These are phyloP conservation scores for Hibiscus tridactylites DNA, from an alignment of 345 rosid species.

Conservation along the genomic window DNA sequence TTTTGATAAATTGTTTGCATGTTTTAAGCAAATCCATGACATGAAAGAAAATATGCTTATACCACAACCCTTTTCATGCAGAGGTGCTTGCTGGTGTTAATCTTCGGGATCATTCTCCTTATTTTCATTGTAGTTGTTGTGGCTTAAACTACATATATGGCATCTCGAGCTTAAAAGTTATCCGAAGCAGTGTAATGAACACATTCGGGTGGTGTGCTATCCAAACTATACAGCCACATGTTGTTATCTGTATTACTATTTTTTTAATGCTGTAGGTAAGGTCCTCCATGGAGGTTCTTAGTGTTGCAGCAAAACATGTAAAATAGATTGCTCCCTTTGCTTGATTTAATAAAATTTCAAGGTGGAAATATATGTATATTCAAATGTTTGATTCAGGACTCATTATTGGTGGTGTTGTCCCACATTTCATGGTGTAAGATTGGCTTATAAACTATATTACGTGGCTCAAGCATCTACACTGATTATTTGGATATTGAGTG, in stretches of 20 bases:
- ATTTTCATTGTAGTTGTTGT: constrained; percentile 50
- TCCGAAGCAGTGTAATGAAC: not conserved
- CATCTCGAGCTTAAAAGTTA: not conserved
- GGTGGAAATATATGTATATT: not conserved
- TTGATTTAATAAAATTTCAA: not conserved
- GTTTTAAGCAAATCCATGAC: not conserved
- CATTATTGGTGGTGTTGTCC: no score
- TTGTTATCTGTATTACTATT: not conserved
- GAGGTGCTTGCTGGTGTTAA: constrained; percentile 59
- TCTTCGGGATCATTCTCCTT: constrained; percentile 56
- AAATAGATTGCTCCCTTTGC: not conserved
- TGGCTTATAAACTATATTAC: not conserved
- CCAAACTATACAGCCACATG: not conserved
- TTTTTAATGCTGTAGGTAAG: not conserved
- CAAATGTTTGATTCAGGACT: not conserved
- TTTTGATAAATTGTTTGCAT: not conserved
- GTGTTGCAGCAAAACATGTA: constrained; percentile 2
- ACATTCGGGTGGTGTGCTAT: not conserved
- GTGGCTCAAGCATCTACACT: not conserved
- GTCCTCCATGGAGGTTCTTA: not conserved
- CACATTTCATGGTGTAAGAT: no score
- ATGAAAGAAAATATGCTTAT: not conserved
- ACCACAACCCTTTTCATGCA: constrained; percentile 24
- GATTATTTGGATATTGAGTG: not conserved
- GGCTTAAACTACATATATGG: constrained; percentile 25